A percentile compares a stretch with the other conserved stretches of the same genome.
Conservation (phyloP, 2,329 filamentous ascomycete species). For the Xylaria sp. region DNA sequence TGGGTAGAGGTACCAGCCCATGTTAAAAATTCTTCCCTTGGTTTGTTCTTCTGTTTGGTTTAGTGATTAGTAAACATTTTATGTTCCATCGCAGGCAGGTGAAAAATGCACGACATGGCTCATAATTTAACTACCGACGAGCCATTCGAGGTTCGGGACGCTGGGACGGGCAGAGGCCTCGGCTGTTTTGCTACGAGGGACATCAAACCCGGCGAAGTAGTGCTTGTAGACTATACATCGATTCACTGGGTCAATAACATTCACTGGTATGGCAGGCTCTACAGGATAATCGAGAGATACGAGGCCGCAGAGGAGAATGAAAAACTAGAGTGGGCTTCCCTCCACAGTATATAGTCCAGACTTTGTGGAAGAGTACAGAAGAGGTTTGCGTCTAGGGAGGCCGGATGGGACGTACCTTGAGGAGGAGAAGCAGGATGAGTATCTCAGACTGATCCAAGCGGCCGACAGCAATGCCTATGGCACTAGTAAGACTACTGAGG, state of each 20-base stretch:
- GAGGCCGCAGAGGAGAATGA: neutral
- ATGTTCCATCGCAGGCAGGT: neutral
- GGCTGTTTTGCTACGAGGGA: slow-evolving; percentile 34
- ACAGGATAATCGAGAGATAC: slow-evolving; percentile 11
- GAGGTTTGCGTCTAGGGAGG: neutral
- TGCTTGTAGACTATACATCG: slow-evolving; percentile 17
- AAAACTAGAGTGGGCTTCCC: slow-evolving; percentile 8
- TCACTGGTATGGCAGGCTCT: neutral
- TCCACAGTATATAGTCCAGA: neutral
- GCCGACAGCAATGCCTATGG: slow-evolving; percentile 10
- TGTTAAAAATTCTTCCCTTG: neutral
- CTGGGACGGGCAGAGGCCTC: slow-evolving; percentile 12
- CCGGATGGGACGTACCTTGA: slow-evolving; percentile 3
- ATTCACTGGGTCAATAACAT: neutral
- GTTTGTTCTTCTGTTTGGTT: neutral
- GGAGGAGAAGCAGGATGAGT: neutral
- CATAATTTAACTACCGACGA: neutral
- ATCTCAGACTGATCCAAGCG: neutral
- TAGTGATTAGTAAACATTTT: neutral
- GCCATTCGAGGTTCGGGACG: slow-evolving; percentile 19
- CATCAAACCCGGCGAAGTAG: slow-evolving; percentile 27
- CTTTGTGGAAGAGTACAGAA: neutral
- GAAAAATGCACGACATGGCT: neutral
- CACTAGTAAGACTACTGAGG: neutral
- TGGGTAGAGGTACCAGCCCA: neutral